A percentile compares a stretch with the other conserved stretches of the same genome.
phyloP scores from a whole-genome alignment of 371 early-diverging fungal species.

The Blakeslea trispora region DNA sequence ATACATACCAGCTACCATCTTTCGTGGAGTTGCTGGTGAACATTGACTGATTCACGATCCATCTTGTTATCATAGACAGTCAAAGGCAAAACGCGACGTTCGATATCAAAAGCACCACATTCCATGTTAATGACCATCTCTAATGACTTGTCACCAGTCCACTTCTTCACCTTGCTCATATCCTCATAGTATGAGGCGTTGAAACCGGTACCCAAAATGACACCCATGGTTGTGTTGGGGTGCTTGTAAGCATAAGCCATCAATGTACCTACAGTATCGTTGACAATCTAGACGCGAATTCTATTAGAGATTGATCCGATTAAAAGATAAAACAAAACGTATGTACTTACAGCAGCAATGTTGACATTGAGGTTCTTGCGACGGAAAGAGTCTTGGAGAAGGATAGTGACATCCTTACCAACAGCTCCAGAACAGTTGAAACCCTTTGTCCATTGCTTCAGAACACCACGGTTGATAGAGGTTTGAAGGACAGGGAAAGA shows the following conservation, averaged over 20 bases:
- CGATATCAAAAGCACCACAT: conserved; percentile 74
- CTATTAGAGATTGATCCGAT: neutral
- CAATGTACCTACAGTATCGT: conserved; percentile 96
- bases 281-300: conserved; percentile 63
- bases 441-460: conserved; percentile 95
- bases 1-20: conserved; percentile 84
- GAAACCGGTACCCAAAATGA: conserved; percentile 96
- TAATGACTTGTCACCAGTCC: conserved; percentile 34
- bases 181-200: conserved; percentile 90
- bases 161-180: conserved; percentile 69
- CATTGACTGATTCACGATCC: conserved; percentile 65
- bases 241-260: conserved; percentile 83
- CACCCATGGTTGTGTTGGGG: conserved; percentile 84
- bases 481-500: conserved; percentile 91
- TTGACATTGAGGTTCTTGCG: conserved; percentile 73
- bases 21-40: conserved; percentile 69
- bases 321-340: neutral
- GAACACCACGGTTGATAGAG: conserved; percentile 73
- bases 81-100: conserved; percentile 63
- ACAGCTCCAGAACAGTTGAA: conserved; percentile 78
- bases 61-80: conserved; percentile 68
- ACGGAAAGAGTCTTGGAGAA: conserved; percentile 82
- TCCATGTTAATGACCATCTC: conserved; percentile 70
- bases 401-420: conserved; percentile 76
- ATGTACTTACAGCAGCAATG: conserved; percentile 73